phyloP scores from a whole-genome alignment of 192 early-diverging fungal genomes.

The Coemansia sp. region DNA sequence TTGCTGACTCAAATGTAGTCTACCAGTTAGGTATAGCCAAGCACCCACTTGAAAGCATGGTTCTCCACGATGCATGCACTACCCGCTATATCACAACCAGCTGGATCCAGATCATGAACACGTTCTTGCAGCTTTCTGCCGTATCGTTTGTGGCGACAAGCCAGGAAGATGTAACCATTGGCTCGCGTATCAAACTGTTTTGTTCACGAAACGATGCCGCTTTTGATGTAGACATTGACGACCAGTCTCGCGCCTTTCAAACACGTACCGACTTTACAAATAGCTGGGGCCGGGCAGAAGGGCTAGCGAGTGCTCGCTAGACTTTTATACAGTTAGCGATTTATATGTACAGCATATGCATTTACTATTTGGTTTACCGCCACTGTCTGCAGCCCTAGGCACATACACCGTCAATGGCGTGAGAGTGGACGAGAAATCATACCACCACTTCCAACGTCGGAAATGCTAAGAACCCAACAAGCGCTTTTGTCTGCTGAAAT shows the following conservation, averaged over 20 bases:
- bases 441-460: background rate
- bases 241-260: slow-evolving; percentile 33
- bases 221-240: slow-evolving; percentile 39
- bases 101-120: slow-evolving; percentile 47
- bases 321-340: background rate
- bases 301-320: background rate
- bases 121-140: slow-evolving; percentile 21
- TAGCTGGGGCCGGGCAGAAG: slow-evolving; percentile 30
- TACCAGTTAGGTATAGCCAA: slow-evolving; percentile 27
- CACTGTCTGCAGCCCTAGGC: background rate
- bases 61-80: slow-evolving; percentile 41
- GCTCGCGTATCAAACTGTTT: slow-evolving; percentile 22
- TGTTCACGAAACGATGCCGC: slow-evolving; percentile 32
- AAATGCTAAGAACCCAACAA: background rate
- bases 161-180: slow-evolving; percentile 27
- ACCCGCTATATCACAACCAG: slow-evolving; percentile 41
- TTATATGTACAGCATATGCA: background rate
- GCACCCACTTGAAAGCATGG: slow-evolving; percentile 40
- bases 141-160: slow-evolving; percentile 40
- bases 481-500: background rate
- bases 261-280: slow-evolving; percentile 46
- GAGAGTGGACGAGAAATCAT: background rate
- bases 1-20: slow-evolving; percentile 39
- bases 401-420: background rate
- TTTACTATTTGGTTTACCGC: background rate